Evolutionary conservation across 2,329 filamentous ascomycete genomes (phyloP).

Genomic region (Exophiala oligosperma): DNA sequence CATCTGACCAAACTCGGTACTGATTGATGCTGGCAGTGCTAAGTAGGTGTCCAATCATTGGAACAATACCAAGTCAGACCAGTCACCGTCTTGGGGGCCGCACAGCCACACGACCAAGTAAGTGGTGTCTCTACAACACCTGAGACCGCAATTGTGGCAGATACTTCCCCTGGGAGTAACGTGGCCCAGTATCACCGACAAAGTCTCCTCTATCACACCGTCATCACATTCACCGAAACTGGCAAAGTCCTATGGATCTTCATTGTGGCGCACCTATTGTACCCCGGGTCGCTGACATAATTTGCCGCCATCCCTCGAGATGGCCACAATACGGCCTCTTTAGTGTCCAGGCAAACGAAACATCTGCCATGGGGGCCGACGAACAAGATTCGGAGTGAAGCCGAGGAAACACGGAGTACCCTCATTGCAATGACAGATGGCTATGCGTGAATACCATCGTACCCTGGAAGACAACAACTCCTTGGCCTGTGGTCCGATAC

Average conservation of each 20-base stretch:
- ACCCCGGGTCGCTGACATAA: slow-evolving; percentile 18
- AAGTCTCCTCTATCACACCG: background rate
- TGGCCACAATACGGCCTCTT: background rate
- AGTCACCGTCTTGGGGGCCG: background rate
- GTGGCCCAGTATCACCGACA: background rate
- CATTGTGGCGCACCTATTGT: background rate
- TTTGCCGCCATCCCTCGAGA: slow-evolving; percentile 9
- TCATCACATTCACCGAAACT: background rate
- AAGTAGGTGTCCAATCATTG: background rate
- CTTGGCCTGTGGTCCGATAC: background rate
- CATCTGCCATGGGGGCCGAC: slow-evolving; percentile 3
- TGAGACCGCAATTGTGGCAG: slow-evolving; percentile 9
- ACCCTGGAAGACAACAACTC: background rate
- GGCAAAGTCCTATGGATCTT: background rate
- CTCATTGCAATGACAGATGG: background rate
- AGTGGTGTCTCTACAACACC: background rate
- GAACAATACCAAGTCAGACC: background rate
- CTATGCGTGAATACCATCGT: background rate
- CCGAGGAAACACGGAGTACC: background rate
- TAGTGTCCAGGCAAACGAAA: slow-evolving; percentile 17
- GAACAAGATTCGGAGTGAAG: background rate
- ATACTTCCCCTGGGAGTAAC: background rate
- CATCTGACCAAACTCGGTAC: background rate
- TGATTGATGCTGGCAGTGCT: background rate
- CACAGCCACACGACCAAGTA: slow-evolving; percentile 10